A percentile compares a stretch with the other conserved stretches of the same genome.
These are phyloP conservation scores for Colletotrichum ledebouriae DNA, from an alignment of 2,329 filamentous ascomycete species.

Conservation along the genomic window DNA sequence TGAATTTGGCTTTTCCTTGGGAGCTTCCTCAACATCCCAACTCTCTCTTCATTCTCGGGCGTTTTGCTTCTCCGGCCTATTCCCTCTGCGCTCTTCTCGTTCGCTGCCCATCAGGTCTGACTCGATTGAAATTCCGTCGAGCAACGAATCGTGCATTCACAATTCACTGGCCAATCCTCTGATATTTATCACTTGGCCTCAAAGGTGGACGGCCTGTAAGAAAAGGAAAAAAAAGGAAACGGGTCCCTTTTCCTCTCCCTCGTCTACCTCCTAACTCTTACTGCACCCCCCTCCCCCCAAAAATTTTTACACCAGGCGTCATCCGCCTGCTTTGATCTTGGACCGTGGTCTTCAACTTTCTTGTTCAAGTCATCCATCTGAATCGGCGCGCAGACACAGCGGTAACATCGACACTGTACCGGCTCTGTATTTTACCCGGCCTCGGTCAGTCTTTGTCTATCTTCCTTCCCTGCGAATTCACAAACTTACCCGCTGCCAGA, in stretches of 20 bases:
- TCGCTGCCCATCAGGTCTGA: conserved; percentile 19
- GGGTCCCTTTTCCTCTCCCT: conserved; percentile 23
- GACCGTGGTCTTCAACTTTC: conserved; percentile 39
- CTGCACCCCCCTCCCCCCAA: conserved; percentile 12
- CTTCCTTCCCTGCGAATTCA: conserved; percentile 21
- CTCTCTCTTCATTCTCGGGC: conserved; percentile 14
- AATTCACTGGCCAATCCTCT: conserved; percentile 20
- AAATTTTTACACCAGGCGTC: conserved; percentile 30
- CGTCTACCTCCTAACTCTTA: conserved; percentile 21
- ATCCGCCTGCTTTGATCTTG: conserved; percentile 40
- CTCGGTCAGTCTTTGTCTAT: conserved; percentile 2
- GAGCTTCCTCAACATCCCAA: conserved; percentile 25
- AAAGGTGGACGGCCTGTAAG: conserved; percentile 30
- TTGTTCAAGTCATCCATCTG: conserved; percentile 31
- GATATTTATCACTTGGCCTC: conserved; percentile 34
- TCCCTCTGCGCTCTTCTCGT: conserved; percentile 1
- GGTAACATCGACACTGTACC: neutral
- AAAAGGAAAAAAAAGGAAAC: conserved; percentile 31
- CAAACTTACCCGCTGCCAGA: conserved; percentile 17
- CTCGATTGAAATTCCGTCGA: conserved; percentile 41
- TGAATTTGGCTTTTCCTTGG: conserved; percentile 32
- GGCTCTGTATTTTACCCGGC: neutral
- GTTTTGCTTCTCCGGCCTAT: conserved; percentile 42
- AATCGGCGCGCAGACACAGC: neutral
- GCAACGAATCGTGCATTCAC: conserved; percentile 33